Evolutionary conservation across 106 monocot genomes (phyloP).

Genomic region (Posidonia australis): DNA sequence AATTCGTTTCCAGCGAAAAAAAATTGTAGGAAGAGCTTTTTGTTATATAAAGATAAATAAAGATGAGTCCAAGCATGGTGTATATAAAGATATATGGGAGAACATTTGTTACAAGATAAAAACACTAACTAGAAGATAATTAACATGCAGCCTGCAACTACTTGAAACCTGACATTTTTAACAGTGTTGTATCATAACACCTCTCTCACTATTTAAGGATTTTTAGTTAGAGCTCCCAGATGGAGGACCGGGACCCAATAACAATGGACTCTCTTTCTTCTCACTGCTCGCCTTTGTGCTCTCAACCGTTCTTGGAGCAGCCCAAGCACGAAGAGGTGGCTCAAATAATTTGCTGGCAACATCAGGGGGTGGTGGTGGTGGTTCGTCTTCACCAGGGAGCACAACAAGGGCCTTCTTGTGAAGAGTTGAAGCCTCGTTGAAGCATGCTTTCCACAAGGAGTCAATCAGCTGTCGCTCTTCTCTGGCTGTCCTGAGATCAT

Average conservation of each 20-base stretch:
- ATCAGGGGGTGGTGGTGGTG: conserved; percentile 36
- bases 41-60: neutral
- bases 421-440: conserved; percentile 58
- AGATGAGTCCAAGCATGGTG: too few relatives aligned
- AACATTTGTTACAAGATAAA: neutral
- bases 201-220: too few relatives aligned
- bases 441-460: conserved; percentile 57
- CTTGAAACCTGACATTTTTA: too few relatives aligned
- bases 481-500: conserved; percentile 45
- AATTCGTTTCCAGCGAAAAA: too few relatives aligned
- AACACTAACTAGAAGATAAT: neutral
- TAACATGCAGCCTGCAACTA: neutral
- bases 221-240: neutral
- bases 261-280: conserved; percentile 18
- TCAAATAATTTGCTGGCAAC: conserved; percentile 45
- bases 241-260: conserved; percentile 21
- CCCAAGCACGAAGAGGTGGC: conserved; percentile 43
- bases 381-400: conserved; percentile 52
- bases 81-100: too few relatives aligned
- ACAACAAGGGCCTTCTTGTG: conserved; percentile 62
- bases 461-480: conserved; percentile 79
- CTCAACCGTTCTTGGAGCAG: conserved; percentile 7
- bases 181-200: too few relatives aligned
- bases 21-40: too few relatives aligned
- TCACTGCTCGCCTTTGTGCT: neutral